Percentiles rank a stretch among this genome's conserved stretches.
Evolutionary conservation across 805 yeast species (phyloP).

Genomic region (Ogataea philodendri): DNA sequence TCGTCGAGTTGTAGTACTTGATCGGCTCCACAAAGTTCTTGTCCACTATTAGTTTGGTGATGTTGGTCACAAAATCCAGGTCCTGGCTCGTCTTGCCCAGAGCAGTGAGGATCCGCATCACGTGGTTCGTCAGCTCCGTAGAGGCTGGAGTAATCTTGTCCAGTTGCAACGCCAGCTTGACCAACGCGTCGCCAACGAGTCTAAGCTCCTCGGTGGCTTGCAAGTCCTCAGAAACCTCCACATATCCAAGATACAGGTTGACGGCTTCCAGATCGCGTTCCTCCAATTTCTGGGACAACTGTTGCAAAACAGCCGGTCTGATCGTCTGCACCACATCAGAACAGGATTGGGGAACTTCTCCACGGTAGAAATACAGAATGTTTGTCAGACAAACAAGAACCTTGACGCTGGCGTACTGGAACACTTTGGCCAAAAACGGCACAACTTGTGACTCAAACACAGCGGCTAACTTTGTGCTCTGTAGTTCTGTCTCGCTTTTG

Average conservation of each 20-base stretch:
- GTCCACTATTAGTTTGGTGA: slow-evolving; percentile 30
- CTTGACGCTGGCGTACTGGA: slow-evolving; percentile 51
- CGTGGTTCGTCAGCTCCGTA: slow-evolving; percentile 22
- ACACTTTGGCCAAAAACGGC: slow-evolving; percentile 41
- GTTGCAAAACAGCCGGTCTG: slow-evolving; percentile 9
- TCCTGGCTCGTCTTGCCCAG: slow-evolving; percentile 26
- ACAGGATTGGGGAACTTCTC: slow-evolving; percentile 27
- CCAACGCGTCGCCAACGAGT: slow-evolving; percentile 3
- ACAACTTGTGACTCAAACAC: slow-evolving; percentile 16
- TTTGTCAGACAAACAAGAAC: slow-evolving; percentile 70
- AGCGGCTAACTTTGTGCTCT: slow-evolving; percentile 13
- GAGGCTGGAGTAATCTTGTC: slow-evolving; percentile 11
- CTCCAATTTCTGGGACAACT: slow-evolving; percentile 6
- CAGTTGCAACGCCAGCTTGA: slow-evolving; percentile 4
- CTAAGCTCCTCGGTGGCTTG: slow-evolving; percentile 5
- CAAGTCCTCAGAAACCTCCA: slow-evolving; percentile 17
- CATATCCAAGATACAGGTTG: slow-evolving; percentile 21
- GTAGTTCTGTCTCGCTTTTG: slow-evolving; percentile 24
- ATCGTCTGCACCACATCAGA: slow-evolving; percentile 12
- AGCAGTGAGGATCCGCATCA: slow-evolving; percentile 26
- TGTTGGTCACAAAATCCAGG: slow-evolving; percentile 17
- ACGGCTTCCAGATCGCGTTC: slow-evolving; percentile 17
- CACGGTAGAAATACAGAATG: slow-evolving; percentile 40
- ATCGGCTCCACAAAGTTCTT: slow-evolving; percentile 22
- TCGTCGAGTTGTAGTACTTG: slow-evolving; percentile 12